phyloP scores from a whole-genome alignment of 108 stramenopile genomes.

The Nitzschia inconspicua region DNA sequence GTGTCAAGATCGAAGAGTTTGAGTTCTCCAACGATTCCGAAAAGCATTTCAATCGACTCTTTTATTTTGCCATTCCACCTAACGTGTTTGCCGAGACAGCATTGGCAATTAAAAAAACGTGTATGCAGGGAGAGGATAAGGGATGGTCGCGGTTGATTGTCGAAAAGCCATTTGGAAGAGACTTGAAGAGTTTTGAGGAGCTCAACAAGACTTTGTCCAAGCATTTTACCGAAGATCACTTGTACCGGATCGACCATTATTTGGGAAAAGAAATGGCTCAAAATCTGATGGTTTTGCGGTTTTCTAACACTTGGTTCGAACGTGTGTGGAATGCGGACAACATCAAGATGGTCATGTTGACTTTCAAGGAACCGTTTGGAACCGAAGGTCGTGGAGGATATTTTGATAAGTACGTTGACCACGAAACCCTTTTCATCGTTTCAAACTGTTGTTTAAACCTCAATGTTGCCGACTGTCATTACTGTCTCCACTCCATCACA shows the following conservation, averaged over 20 bases:
- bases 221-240: conserved; percentile 82
- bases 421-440: not conserved
- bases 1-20: conserved; percentile 5
- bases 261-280: conserved; percentile 99
- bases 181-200: conserved; percentile 79
- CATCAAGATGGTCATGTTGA: conserved; percentile 73
- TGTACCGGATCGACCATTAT: conserved; percentile 99
- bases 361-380: conserved; percentile 87
- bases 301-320: conserved; percentile 92
- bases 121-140: conserved; percentile 57
- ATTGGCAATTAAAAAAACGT: conserved; percentile 63
- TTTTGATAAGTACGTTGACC: conserved; percentile 58
- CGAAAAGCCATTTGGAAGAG: conserved; percentile 98
- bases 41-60: conserved; percentile 63
- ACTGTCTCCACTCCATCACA: conserved; percentile 12
- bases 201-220: conserved; percentile 52
- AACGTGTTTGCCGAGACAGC: conserved; percentile 91
- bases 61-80: conserved; percentile 98
- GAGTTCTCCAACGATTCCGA: not conserved
- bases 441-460: not conserved
- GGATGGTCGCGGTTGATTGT: conserved; percentile 93
- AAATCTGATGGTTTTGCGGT: conserved; percentile 88
- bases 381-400: conserved; percentile 94
- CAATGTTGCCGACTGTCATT: not conserved
- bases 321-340: conserved; percentile 77